Evolutionary conservation across 495 filamentous ascomycete species (phyloP).

Genomic region (Penicillium daleae): DNA sequence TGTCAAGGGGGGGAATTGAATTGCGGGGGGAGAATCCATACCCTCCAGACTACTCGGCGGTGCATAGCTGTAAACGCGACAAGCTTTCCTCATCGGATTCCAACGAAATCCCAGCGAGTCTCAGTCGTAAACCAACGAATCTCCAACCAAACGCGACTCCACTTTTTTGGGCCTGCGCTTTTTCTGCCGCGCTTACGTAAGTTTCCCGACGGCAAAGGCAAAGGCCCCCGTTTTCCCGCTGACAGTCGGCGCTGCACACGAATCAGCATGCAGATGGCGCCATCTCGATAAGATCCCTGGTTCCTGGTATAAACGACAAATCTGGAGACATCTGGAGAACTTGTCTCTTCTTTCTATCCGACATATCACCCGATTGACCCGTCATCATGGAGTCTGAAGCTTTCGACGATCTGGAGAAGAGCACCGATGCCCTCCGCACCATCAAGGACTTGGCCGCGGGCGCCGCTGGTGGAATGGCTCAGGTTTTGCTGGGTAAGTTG

Average conservation of each 20-base stretch:
- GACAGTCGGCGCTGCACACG: slow-evolving; percentile 31
- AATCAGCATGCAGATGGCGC: slow-evolving; percentile 40
- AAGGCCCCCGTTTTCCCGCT: slow-evolving; percentile 33
- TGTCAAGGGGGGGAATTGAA: background rate
- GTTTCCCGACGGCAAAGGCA: slow-evolving; percentile 38
- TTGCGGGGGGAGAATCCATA: slow-evolving; percentile 20
- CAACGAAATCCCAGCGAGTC: background rate
- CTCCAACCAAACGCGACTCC: slow-evolving; percentile 14
- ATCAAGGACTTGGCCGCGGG: slow-evolving; percentile 91
- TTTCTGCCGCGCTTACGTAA: slow-evolving; percentile 21
- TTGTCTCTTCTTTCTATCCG: slow-evolving; percentile 12
- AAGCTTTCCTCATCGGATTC: slow-evolving; percentile 14
- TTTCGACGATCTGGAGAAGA: slow-evolving; percentile 43
- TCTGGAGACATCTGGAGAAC: slow-evolving; percentile 21
- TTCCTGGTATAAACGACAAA: slow-evolving; percentile 34
- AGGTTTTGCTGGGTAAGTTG: slow-evolving; percentile 87
- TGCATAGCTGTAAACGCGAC: slow-evolving; percentile 34
- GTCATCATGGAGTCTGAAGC: slow-evolving; percentile 42
- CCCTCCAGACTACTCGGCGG: slow-evolving; percentile 42
- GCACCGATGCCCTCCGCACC: slow-evolving; percentile 56
- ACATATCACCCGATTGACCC: slow-evolving; percentile 2
- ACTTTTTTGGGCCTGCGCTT: slow-evolving; percentile 25
- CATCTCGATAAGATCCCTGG: slow-evolving; percentile 30
- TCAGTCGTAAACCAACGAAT: background rate
- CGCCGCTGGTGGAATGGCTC: slow-evolving; percentile 88